Base-by-base conservation (phyloP, 495 filamentous ascomycete genomes). In the Hypoxylon intermedium region DNA sequence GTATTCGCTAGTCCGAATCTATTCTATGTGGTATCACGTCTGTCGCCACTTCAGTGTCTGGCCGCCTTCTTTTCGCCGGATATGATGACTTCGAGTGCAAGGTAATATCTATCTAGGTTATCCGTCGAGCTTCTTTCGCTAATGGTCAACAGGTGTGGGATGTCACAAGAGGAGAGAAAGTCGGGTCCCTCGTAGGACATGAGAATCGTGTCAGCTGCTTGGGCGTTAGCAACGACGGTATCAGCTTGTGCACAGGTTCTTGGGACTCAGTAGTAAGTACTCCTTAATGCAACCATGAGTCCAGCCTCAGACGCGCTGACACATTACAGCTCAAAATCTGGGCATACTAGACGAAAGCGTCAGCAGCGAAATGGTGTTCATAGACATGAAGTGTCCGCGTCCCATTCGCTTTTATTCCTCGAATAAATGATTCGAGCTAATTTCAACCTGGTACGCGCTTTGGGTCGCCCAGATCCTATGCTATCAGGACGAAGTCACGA, bases 61-160 rank as follows among this genome's bases (percentile, higher is more conserved):
- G 94, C 45, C 85, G 94, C 71, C 82, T 98, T 69, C 83, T 98
- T 34, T 98, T 98, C 72, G 94, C 94, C 52, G 94, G 94, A 56
- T 98, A 98, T 71, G 94, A 98, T 68, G 94, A 98, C 69, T 98
- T 97, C 70, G 94, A 98, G 77, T 98, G 94, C 90, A 98, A 98
- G 88, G 94, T 97, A 80, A 67, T 82, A 67, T 58, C 30, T 20
- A 41, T 13, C 19, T 15, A 13, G 5, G 19, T 24, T 20, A 12
- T 5, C 12, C 15, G 11, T 41, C 1, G n/a, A 44, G 3, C 23
- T 30, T 18, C 5, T 18, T 28, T 21, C 15, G 38, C 61, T 73
- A 20, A 70, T 41, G 12, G 1, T 34, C 12, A 24, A 16, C 51
- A 98, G 93, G 94, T 98, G 33, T 98, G 94, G 94, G 94, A 98